Evolutionary conservation across 306 rosid genomes (phyloP).

Genomic region (Vicia villosa): DNA sequence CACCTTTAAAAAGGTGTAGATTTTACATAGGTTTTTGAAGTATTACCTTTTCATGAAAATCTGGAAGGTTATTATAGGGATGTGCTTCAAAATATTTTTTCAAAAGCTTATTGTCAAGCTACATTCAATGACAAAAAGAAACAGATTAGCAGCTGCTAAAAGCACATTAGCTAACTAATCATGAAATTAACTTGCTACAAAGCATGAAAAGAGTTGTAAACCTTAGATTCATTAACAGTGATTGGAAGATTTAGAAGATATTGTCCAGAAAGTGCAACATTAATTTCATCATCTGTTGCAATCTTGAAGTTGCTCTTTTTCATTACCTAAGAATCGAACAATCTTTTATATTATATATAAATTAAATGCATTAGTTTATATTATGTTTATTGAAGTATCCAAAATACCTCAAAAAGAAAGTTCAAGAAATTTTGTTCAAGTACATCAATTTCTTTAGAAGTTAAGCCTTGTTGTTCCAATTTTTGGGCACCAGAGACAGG

Average conservation of each 20-base stretch:
- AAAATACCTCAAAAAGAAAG: conserved; percentile 75
- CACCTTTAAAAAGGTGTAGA: too few relatives aligned
- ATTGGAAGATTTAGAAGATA: conserved; percentile 96
- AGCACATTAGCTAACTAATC: conserved; percentile 27
- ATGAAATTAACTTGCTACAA: not conserved
- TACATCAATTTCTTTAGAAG: conserved; percentile 55
- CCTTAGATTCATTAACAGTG: conserved; percentile 79
- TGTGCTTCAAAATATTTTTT: conserved; percentile 65
- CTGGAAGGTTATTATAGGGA: conserved; percentile 63
- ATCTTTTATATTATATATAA: too few relatives aligned
- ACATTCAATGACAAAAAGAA: conserved; percentile 38
- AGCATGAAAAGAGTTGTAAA: conserved; percentile 30
- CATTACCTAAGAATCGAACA: conserved; percentile 60
- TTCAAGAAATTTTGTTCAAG: conserved; percentile 81
- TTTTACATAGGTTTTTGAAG: not conserved
- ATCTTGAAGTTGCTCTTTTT: conserved; percentile 89
- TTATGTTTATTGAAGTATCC: not conserved
- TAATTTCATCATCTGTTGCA: conserved; percentile 70
- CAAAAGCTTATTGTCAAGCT: conserved; percentile 83
- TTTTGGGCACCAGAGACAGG: conserved; percentile 69
- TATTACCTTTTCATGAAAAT: conserved; percentile 80
- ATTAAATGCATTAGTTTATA: too few relatives aligned
- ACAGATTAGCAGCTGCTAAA: conserved; percentile 32
- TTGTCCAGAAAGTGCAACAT: conserved; percentile 81
- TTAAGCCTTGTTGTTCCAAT: conserved; percentile 64